Percentiles rank a stretch among this genome's conserved stretches.
phyloP scores from a whole-genome alignment of 75 land plant species.

The Cupressus sempervirens region DNA sequence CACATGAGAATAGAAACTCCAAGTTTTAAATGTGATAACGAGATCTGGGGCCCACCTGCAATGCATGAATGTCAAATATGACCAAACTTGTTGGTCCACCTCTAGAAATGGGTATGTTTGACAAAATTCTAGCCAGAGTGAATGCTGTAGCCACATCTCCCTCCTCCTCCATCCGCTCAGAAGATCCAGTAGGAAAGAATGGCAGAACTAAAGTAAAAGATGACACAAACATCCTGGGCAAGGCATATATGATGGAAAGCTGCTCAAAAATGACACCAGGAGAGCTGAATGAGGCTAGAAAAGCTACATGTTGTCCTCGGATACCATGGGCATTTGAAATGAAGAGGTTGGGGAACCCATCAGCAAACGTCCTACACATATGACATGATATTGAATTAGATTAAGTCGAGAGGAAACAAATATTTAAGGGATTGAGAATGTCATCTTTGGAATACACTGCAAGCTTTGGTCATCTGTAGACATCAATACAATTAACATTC shows the following conservation, averaged over 20 bases:
- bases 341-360: slow-evolving; percentile 95
- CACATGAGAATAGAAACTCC: not conserved
- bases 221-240: slow-evolving; percentile 83
- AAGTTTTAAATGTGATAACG: not conserved
- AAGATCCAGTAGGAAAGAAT: slow-evolving; percentile 93
- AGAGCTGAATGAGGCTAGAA: slow-evolving; percentile 92
- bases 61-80: slow-evolving; percentile 92
- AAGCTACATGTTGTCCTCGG: slow-evolving; percentile 94
- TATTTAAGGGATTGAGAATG: not conserved
- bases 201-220: slow-evolving; percentile 93
- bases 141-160: slow-evolving; percentile 98
- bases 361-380: slow-evolving; percentile 69
- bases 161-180: slow-evolving; percentile 96
- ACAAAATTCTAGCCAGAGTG: slow-evolving; percentile 80
- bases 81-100: slow-evolving; percentile 97
- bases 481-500: not conserved
- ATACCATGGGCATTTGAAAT: slow-evolving; percentile 92
- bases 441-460: not conserved
- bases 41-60: slow-evolving; percentile 54
- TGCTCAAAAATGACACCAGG: slow-evolving; percentile 95
- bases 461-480: not conserved
- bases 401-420: not conserved
- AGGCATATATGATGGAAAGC: slow-evolving; percentile 78
- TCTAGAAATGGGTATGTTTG: slow-evolving; percentile 91
- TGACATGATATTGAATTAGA: not conserved